A percentile compares a stretch with the other conserved stretches of the same genome.
Conservation (phyloP, 2,329 filamentous ascomycete species). For the Fusarium falciforme region DNA sequence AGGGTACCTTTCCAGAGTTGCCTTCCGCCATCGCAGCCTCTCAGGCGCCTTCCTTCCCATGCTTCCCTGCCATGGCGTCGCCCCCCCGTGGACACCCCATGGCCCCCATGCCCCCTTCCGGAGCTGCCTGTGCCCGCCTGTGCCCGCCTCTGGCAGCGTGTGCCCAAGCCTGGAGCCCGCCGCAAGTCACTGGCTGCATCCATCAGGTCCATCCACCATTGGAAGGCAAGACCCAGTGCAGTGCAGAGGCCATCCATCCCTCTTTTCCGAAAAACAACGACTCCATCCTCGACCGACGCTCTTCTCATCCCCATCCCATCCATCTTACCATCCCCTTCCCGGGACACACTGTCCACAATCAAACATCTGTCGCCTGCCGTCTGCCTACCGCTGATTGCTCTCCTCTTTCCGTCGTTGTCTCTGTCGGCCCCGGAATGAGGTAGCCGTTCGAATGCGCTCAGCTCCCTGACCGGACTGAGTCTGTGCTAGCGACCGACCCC, state of each 20-base stretch:
- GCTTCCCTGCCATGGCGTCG: conserved; percentile 15
- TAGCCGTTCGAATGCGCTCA: conserved; percentile 67
- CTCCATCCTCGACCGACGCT: conserved; percentile 41
- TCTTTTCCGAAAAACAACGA: conserved; percentile 38
- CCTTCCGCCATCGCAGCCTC: conserved; percentile 30
- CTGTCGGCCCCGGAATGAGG: conserved; percentile 64
- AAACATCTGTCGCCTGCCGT: conserved; percentile 15
- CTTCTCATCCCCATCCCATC: conserved; percentile 40
- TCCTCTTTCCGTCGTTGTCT: conserved; percentile 23
- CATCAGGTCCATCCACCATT: background rate
- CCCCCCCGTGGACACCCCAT: conserved; percentile 8
- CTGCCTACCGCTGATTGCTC: conserved; percentile 18
- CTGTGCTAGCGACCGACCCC: conserved; percentile 45
- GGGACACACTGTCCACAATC: conserved; percentile 24
- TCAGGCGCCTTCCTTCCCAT: conserved; percentile 25
- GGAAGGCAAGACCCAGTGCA: background rate
- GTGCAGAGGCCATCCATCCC: conserved; percentile 27
- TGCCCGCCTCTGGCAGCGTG: conserved; percentile 21
- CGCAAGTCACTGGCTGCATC: conserved; percentile 18
- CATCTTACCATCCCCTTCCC: conserved; percentile 34
- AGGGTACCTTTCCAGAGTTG: conserved; percentile 18
- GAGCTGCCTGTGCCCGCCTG: conserved; percentile 28
- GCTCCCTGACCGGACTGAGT: conserved; percentile 72
- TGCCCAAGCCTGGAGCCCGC: conserved; percentile 7
- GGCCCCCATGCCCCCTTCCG: conserved; percentile 30